These are phyloP conservation scores for Neurospora hispaniola DNA, from an alignment of 495 filamentous ascomycete genomes.

Conservation along the genomic window DNA sequence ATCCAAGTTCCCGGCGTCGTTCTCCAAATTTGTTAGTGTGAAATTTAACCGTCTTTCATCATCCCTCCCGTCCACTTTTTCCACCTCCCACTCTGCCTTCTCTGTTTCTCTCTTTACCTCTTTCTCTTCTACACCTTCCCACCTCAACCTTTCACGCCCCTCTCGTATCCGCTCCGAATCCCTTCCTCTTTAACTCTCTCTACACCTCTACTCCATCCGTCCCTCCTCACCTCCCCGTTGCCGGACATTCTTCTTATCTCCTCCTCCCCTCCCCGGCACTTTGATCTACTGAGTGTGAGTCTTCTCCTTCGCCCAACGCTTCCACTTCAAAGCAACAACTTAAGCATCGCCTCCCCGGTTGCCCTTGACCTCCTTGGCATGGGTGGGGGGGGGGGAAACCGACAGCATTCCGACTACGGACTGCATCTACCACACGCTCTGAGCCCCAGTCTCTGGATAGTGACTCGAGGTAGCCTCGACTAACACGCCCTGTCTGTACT, in stretches of 20 bases:
- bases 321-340: neutral
- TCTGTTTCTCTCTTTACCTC: constrained; percentile 14
- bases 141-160: constrained; percentile 1
- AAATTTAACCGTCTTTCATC: constrained; percentile 4
- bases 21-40: neutral
- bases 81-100: constrained; percentile 10
- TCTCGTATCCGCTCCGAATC: neutral
- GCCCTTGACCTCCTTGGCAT: neutral
- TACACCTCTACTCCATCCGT: neutral
- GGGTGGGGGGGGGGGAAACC: neutral
- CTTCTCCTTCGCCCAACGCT: neutral
- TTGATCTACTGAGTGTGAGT: neutral
- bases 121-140: neutral
- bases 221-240: constrained; percentile 1
- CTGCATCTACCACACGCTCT: neutral
- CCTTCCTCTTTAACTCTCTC: constrained; percentile 1
- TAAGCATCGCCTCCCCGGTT: neutral
- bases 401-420: neutral
- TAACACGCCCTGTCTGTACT: neutral
- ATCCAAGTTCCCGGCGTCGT: neutral
- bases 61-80: constrained; percentile 8
- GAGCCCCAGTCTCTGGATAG: neutral
- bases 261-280: neutral
- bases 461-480: neutral
- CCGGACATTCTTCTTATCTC: neutral